These are phyloP conservation scores for Ophiocordyceps camponoti-leonardi DNA, from an alignment of 2,329 filamentous ascomycete species.

Conservation along the genomic window DNA sequence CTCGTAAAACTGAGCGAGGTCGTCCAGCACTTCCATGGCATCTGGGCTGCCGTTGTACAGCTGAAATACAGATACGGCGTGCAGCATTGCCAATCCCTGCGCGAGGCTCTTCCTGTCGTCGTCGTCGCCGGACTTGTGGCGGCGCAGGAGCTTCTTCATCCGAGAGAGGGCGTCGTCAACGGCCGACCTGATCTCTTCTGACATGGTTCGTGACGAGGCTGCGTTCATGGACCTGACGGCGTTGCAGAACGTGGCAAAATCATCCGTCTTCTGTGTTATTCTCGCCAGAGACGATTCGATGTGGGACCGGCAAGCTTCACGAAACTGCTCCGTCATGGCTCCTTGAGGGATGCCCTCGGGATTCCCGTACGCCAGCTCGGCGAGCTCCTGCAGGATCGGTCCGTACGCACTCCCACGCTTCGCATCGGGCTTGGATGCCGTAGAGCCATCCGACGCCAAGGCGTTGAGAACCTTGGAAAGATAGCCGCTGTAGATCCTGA, in stretches of 20 bases:
- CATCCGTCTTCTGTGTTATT: conserved; percentile 34
- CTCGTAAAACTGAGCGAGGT: conserved; percentile 61
- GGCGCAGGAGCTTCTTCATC: conserved; percentile 34
- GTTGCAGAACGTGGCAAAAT: conserved; percentile 34
- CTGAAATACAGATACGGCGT: conserved; percentile 71
- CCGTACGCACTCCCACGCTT: conserved; percentile 13
- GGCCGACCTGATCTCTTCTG: conserved; percentile 34
- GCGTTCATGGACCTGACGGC: conserved; percentile 36
- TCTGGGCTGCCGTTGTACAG: conserved; percentile 83
- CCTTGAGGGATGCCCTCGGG: conserved; percentile 22
- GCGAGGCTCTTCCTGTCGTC: conserved; percentile 21
- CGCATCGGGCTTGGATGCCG: conserved; percentile 11
- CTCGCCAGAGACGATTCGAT: conserved; percentile 41
- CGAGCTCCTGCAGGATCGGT: conserved; percentile 31
- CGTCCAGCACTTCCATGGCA: conserved; percentile 63
- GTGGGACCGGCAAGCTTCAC: conserved; percentile 36
- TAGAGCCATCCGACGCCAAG: conserved; percentile 7
- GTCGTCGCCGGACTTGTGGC: conserved; percentile 12
- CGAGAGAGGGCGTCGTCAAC: conserved; percentile 32
- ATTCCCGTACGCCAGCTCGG: conserved; percentile 36
- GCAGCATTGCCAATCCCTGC: conserved; percentile 61
- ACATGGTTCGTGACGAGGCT: conserved; percentile 33
- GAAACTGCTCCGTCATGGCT: conserved; percentile 31
- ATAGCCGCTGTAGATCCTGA: conserved; percentile 36
- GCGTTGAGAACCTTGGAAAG: conserved; percentile 32